Conservation (phyloP, 768 basidiomycete genomes). For the Termitomyces sp. region DNA sequence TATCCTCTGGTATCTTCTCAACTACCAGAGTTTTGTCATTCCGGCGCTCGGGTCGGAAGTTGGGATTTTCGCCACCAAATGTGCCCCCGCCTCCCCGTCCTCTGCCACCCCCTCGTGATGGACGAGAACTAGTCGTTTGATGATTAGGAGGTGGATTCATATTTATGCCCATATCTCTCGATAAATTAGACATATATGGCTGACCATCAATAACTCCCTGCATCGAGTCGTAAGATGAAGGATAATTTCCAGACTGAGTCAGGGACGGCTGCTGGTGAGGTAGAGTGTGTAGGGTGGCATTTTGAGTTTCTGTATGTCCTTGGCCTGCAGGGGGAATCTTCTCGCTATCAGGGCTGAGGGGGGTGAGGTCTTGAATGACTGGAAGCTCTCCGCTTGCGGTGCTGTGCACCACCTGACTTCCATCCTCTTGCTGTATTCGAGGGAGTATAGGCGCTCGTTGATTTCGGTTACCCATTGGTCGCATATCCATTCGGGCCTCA, state of each 20-base stretch:
- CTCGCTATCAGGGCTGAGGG: conserved; percentile 35
- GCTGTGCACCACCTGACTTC: conserved; percentile 31
- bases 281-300: conserved; percentile 21
- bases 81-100: conserved; percentile 50
- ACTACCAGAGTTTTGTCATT: conserved; percentile 84
- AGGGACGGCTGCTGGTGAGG: conserved; percentile 13
- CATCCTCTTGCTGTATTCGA: conserved; percentile 51
- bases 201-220: conserved; percentile 17
- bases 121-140: conserved; percentile 25
- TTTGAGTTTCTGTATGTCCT: conserved; percentile 18
- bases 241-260: neutral
- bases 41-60: conserved; percentile 61
- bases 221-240: conserved; percentile 18
- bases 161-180: conserved; percentile 31
- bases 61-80: conserved; percentile 62
- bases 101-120: conserved; percentile 29
- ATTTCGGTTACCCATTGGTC: conserved; percentile 38
- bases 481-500: conserved; percentile 79
- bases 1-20: conserved; percentile 88
- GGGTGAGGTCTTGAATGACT: conserved; percentile 81
- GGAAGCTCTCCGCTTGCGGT: conserved; percentile 66
- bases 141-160: conserved; percentile 26
- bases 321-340: conserved; percentile 20
- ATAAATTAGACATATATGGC: conserved; percentile 16
- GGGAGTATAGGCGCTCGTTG: conserved; percentile 55